These are phyloP conservation scores for Blechomonas ayalai DNA, from an alignment of 208 protist genomes.

Conservation along the genomic window DNA sequence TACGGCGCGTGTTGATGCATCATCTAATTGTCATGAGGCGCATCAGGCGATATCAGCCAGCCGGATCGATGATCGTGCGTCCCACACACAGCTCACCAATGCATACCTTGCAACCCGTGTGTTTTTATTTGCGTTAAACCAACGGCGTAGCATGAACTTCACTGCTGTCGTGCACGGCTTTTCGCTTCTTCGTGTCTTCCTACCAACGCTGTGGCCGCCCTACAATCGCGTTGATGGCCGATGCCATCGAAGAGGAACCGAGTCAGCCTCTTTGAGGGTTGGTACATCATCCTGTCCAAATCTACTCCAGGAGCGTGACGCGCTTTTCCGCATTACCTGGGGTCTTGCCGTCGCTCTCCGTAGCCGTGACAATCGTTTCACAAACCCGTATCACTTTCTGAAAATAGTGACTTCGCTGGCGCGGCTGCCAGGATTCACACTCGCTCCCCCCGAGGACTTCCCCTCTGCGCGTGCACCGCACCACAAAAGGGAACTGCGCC, in stretches of 20 bases:
- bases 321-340: slow-evolving; percentile 34
- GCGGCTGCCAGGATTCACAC: slow-evolving; percentile 36
- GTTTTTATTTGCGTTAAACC: slow-evolving; percentile 14
- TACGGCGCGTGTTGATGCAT: too few relatives aligned
- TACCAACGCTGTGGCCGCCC: slow-evolving; percentile 36
- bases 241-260: not conserved
- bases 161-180: slow-evolving; percentile 67
- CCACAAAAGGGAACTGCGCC: too few relatives aligned
- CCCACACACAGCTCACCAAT: too few relatives aligned
- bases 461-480: too few relatives aligned
- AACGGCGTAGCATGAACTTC: slow-evolving; percentile 47
- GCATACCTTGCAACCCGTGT: slow-evolving; percentile 12
- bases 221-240: slow-evolving; percentile 3
- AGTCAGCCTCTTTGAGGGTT: not conserved
- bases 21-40: too few relatives aligned
- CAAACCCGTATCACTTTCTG: slow-evolving; percentile 71
- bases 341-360: slow-evolving; percentile 37
- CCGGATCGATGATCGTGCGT: too few relatives aligned
- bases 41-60: too few relatives aligned
- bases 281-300: not conserved
- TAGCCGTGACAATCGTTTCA: slow-evolving; percentile 38
- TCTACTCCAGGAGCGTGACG: slow-evolving; percentile 25
- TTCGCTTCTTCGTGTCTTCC: slow-evolving; percentile 57
- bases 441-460: slow-evolving; percentile 30
- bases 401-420: slow-evolving; percentile 56